A percentile compares a stretch with the other conserved stretches of the same genome.
Evolutionary conservation across 352 stramenopile genomes (phyloP).

Genomic region (Blastocystis sp.): DNA sequence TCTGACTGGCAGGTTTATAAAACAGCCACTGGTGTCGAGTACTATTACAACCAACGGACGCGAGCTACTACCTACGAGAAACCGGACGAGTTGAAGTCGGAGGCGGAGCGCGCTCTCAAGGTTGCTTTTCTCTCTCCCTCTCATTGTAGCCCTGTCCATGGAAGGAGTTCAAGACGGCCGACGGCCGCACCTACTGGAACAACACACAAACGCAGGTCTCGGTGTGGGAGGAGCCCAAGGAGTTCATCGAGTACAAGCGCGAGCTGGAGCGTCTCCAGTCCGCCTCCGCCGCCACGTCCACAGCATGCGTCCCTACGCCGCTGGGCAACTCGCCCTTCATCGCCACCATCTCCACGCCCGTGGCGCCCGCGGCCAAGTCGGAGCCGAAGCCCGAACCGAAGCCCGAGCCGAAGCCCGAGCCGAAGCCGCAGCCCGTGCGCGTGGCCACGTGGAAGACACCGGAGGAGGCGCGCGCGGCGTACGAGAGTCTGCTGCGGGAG

Average conservation of each 20-base stretch:
- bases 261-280: neutral
- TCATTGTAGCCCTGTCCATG: constrained; percentile 30
- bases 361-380: neutral
- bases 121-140: neutral
- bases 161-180: constrained; percentile 40
- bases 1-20: constrained; percentile 30
- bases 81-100: constrained; percentile 34
- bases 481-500: constrained; percentile 2
- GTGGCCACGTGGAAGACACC: neutral
- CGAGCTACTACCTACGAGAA: constrained; percentile 37
- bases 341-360: neutral
- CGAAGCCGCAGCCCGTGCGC: neutral
- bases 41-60: constrained; percentile 51
- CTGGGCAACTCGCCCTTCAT: constrained; percentile 25
- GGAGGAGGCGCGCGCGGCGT: neutral
- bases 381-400: neutral
- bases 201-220: neutral
- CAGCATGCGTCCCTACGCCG: neutral
- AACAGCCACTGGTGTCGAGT: constrained; percentile 7
- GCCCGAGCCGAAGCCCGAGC: neutral
- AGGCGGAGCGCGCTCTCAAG: neutral
- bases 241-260: constrained; percentile 17
- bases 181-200: constrained; percentile 16
- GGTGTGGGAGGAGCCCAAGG: constrained; percentile 45
- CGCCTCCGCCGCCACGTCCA: neutral